Base-by-base conservation (phyloP, 1,139 yeast species). In the Pichia sorboxylosa region DNA sequence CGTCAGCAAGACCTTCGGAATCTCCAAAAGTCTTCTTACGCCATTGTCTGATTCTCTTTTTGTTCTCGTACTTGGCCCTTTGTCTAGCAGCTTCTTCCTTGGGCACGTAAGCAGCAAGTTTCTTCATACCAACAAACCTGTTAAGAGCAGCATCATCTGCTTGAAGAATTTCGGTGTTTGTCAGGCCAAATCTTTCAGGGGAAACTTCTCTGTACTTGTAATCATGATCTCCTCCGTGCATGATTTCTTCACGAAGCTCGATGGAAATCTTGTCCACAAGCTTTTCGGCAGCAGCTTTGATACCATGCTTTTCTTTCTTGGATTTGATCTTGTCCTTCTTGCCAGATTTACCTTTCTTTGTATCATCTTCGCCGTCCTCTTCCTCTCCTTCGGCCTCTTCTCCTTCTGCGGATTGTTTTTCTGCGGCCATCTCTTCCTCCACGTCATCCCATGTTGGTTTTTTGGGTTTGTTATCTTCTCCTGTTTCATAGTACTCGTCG, bases 151-250 rank as follows among this genome's bases (percentile, higher is more conserved):
- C 66, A 52, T 92, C 98, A 49, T 82, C 92, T 8, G 98, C 99
- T 38, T 83, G 59, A 34, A 92, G 63, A 32, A 92, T 90, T 48
- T 92, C 99, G 40, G 93, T 67, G 0, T 92, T 69, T 1, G 84
- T 67, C 35, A 92, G 66, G 8, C 97, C 97, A 58, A 73, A 92
- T 9, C 87, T 61, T 49, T 92, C 98, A 4, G 99, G 97, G 0
- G 94, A 85, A 4, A 90, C 97, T 47, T 85, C 94, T 47, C 97
- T 71, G 54, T 92, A 92, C 48, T 75, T 76, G 66, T 90, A 90
- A 37, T 64, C 69, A 29, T 70, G 46, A 16, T 62, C 67, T 14
- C 61, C 67, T 46, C 30, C 55, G 40, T 58, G 56, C 17, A 79
- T 67, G 26, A 77, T 63, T 48, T 74, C 82, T 44, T 78, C 78